Evolutionary conservation across 2,329 filamentous ascomycete species (phyloP), one percentile per base, ranked within the genome.

Genomic region (Arthrobotrys sphaeroides): DNA sequence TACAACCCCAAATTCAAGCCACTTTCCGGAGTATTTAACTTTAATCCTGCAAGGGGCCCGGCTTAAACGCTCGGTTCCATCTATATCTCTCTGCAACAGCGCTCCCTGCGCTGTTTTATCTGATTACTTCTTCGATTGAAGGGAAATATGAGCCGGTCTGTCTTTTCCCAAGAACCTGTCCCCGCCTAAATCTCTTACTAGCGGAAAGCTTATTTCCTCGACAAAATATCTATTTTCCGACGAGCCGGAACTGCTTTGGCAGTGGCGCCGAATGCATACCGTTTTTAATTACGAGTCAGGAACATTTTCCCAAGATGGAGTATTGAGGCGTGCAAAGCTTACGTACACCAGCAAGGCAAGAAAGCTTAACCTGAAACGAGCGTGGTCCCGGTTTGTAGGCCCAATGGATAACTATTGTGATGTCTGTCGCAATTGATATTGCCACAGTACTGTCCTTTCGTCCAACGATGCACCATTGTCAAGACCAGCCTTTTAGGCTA

Each of bases 41-140:
- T 70, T 62, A 61, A 70, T 40, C 43, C 31, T 53, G 53, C 55
- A 61, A 70, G 66, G 66, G 40, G 55, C 66, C 64, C 51, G 42
- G 47, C 40, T 45, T 10, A 18, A 60, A 45, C 55, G 55, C 45
- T 70, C 66, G 66, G 42, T 70, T 70, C 66, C 66, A 62, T 53
- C 10, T 38, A 31, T 31, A 55, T 55, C n/a, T n/a, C n/a, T n/a
- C 5, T 55, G 51, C 51, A 55, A 31, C n/a, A 2, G 10, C n/a
- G n/a, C n/a, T n/a, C 18, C 51, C 31, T 13, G 10, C 5, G 18
- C 16, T n/a, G 26, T 55, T 55, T 55, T 55, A 55, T 55, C 31
- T 55, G 51, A 55, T 55, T 55, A n/a, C 20, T 38, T 1, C n/a
- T 18, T 7, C 13, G 6, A n/a, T n/a, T n/a, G 13, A 31, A 12